A percentile compares a stretch with the other conserved stretches of the same genome.
phyloP scores from a whole-genome alignment of 331 rosid species.

The Cucumis variabilis region DNA sequence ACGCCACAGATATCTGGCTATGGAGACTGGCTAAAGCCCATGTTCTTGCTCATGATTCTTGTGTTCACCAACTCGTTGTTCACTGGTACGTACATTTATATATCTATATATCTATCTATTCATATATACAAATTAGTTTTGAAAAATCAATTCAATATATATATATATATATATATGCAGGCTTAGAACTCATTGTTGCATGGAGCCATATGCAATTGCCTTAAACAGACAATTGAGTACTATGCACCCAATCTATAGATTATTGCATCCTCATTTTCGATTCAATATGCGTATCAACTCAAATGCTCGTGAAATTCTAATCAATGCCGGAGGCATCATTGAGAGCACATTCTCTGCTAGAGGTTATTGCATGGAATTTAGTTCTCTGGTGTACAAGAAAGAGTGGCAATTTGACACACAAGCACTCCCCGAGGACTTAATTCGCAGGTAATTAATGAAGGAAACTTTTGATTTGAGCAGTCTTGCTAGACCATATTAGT shows the following conservation, averaged over 20 bases:
- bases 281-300: slow-evolving; percentile 59
- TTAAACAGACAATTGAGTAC: slow-evolving; percentile 51
- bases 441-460: slow-evolving; percentile 39
- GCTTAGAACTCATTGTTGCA: slow-evolving; percentile 48
- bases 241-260: slow-evolving; percentile 59
- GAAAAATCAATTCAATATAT: not conserved
- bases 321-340: slow-evolving; percentile 49
- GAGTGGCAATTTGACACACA: slow-evolving; percentile 59
- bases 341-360: slow-evolving; percentile 46
- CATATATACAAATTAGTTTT: not conserved
- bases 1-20: slow-evolving; percentile 52
- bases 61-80: slow-evolving; percentile 55
- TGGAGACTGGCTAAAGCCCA: slow-evolving; percentile 70
- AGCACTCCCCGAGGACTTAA: slow-evolving; percentile 56
- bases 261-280: slow-evolving; percentile 56
- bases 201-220: slow-evolving; percentile 58
- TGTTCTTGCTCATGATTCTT: slow-evolving; percentile 60
- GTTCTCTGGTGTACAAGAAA: slow-evolving; percentile 46
- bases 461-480: not conserved
- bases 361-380: slow-evolving; percentile 41
- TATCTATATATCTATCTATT: too few relatives aligned
- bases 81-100: slow-evolving; percentile 46
- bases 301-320: slow-evolving; percentile 51
- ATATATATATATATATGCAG: slow-evolving; percentile 19
- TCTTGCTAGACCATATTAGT: too few relatives aligned